Evolutionary conservation across 176 grass and related monocot species (phyloP).

Genomic region (Aechmea fasciata): DNA sequence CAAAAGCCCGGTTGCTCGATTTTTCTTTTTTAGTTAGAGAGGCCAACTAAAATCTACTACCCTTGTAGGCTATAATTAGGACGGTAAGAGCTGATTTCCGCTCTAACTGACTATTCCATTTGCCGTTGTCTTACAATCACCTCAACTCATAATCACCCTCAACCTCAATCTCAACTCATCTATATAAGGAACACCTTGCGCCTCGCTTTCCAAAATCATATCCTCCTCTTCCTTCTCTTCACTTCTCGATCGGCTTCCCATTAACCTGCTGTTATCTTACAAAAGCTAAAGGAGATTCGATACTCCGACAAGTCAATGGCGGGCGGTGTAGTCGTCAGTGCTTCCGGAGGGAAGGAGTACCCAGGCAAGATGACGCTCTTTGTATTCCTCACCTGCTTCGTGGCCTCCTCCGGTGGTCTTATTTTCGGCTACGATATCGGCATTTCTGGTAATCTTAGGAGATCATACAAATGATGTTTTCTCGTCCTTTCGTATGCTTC

Average conservation of each 20-base stretch:
- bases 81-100: too few relatives aligned
- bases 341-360: slow-evolving; percentile 2
- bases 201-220: too few relatives aligned
- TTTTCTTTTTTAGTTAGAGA: too few relatives aligned
- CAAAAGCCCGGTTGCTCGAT: too few relatives aligned
- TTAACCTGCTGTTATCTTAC: neutral
- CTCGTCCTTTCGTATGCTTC: neutral
- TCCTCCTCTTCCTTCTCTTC: neutral
- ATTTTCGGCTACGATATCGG: slow-evolving; percentile 14
- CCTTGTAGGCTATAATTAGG: too few relatives aligned
- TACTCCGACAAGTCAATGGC: neutral
- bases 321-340: slow-evolving; percentile 4
- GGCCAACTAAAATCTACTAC: too few relatives aligned
- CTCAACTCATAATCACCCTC: too few relatives aligned
- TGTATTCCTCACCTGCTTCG: slow-evolving; percentile 11
- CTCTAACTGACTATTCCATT: too few relatives aligned
- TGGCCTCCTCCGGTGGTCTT: slow-evolving; percentile 17
- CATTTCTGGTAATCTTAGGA: slow-evolving; percentile 5
- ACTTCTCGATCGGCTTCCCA: neutral
- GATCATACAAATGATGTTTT: neutral
- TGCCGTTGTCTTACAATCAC: too few relatives aligned
- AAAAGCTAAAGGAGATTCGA: neutral
- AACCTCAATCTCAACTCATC: too few relatives aligned
- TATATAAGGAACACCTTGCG: too few relatives aligned
- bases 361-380: slow-evolving; percentile 18